These are phyloP conservation scores for Colletotrichum spaethianum DNA, from an alignment of 2,329 filamentous ascomycete genomes.

Conservation along the genomic window DNA sequence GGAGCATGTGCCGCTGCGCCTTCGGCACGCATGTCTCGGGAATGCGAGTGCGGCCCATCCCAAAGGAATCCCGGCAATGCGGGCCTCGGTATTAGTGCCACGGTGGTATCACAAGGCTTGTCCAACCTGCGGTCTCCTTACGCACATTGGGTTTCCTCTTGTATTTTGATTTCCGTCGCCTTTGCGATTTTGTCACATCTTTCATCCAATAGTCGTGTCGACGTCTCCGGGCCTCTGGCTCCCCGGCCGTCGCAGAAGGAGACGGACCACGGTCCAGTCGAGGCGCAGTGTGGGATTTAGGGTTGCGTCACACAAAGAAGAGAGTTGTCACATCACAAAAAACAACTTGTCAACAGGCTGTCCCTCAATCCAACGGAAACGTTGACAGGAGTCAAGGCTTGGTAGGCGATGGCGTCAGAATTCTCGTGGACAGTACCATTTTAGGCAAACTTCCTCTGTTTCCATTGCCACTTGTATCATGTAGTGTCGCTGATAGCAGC, in stretches of 20 bases:
- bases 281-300: background rate
- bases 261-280: conserved; percentile 15
- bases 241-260: background rate
- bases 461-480: conserved; percentile 30
- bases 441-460: conserved; percentile 22
- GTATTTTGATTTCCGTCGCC: background rate
- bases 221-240: background rate
- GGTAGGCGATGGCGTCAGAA: conserved; percentile 29
- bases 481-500: conserved; percentile 28
- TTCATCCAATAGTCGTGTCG: no score
- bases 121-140: background rate
- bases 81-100: conserved; percentile 34
- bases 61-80: conserved; percentile 31
- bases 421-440: conserved; percentile 24
- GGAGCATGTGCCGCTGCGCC: conserved; percentile 23
- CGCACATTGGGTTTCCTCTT: background rate
- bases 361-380: conserved; percentile 22
- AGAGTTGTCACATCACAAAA: conserved; percentile 21
- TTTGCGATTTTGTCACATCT: background rate
- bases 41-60: conserved; percentile 33
- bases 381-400: conserved; percentile 30
- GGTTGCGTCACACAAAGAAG: conserved; percentile 6
- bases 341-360: conserved; percentile 27
- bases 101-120: conserved; percentile 12
- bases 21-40: conserved; percentile 36